Percentiles rank a stretch among this genome's conserved stretches.
These are phyloP conservation scores for Naganishia cerealis DNA, from an alignment of 1,284 basidiomycete genomes.

Conservation along the genomic window DNA sequence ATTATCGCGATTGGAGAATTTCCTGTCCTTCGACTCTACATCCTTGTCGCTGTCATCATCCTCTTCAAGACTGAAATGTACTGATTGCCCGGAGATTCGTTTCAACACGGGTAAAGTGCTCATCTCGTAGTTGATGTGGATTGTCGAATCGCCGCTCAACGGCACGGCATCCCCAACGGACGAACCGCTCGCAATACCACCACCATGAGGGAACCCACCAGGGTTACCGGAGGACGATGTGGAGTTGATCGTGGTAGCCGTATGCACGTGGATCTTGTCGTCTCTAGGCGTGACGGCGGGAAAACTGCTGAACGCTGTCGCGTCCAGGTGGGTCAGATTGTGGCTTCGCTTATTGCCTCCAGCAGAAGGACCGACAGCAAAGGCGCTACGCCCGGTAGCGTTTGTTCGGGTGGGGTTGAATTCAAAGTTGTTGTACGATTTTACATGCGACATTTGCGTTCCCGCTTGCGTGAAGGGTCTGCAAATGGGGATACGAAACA, in stretches of 20 bases:
- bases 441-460: conserved; percentile 22
- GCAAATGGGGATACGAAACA: background rate
- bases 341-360: conserved; percentile 12
- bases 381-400: background rate
- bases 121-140: background rate
- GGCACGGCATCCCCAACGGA: background rate
- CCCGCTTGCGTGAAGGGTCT: conserved; percentile 12
- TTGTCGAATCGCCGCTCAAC: background rate
- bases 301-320: conserved; percentile 14
- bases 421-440: conserved; percentile 28
- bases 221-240: conserved; percentile 1
- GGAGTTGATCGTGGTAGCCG: conserved; percentile 16
- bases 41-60: conserved; percentile 17
- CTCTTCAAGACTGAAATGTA: conserved; percentile 4
- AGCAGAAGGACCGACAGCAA: conserved; percentile 13
- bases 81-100: background rate
- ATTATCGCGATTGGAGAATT: background rate
- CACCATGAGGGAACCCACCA: conserved; percentile 3
- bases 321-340: conserved; percentile 25
- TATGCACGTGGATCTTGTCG: conserved; percentile 18
- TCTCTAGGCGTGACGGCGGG: conserved; percentile 14
- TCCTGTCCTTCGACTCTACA: conserved; percentile 7
- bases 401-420: conserved; percentile 10
- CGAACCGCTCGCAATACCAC: background rate
- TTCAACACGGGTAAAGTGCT: conserved; percentile 4